A percentile compares a stretch with the other conserved stretches of the same genome.
These are phyloP conservation scores for Phytophthora quininea DNA, from an alignment of 352 stramenopile species.

Conservation along the genomic window DNA sequence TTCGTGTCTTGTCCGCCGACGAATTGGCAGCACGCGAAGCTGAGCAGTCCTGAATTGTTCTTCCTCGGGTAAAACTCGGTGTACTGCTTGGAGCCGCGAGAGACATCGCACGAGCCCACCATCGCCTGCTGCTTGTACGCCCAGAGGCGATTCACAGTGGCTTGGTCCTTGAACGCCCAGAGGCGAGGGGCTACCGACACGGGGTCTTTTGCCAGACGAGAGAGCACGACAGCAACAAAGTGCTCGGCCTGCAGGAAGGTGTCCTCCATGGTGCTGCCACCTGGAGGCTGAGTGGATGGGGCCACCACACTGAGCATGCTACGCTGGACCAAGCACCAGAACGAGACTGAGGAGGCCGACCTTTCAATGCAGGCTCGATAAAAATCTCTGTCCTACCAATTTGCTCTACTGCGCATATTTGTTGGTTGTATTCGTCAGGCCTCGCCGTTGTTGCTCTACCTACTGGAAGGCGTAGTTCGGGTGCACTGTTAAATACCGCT, in stretches of 20 bases:
- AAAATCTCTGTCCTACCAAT: neutral
- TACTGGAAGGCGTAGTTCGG: slow-evolving; percentile 83
- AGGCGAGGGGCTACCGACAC: slow-evolving; percentile 50
- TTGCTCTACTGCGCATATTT: slow-evolving; percentile 9
- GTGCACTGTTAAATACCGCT: slow-evolving; percentile 81
- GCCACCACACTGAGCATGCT: slow-evolving; percentile 22
- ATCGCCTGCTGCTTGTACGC: slow-evolving; percentile 62
- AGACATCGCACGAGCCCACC: slow-evolving; percentile 65
- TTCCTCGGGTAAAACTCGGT: slow-evolving; percentile 24
- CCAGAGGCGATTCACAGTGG: slow-evolving; percentile 49
- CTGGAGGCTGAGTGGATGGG: slow-evolving; percentile 14
- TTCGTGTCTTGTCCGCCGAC: slow-evolving; percentile 59
- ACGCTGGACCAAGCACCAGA: slow-evolving; percentile 3
- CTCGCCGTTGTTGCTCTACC: slow-evolving; percentile 10
- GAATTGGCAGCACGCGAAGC: slow-evolving; percentile 47
- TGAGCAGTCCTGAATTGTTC: slow-evolving; percentile 4
- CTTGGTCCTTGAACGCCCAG: slow-evolving; percentile 55
- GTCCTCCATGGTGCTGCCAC: slow-evolving; percentile 29
- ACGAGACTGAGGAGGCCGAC: neutral
- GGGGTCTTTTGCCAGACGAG: slow-evolving; percentile 55
- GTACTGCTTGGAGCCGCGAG: slow-evolving; percentile 56
- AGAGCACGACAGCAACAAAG: slow-evolving; percentile 63
- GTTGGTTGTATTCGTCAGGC: neutral
- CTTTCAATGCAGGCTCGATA: neutral
- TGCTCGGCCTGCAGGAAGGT: slow-evolving; percentile 55